Base-by-base conservation (phyloP, 495 filamentous ascomycete species). In the Talaromyces wortmannii region DNA sequence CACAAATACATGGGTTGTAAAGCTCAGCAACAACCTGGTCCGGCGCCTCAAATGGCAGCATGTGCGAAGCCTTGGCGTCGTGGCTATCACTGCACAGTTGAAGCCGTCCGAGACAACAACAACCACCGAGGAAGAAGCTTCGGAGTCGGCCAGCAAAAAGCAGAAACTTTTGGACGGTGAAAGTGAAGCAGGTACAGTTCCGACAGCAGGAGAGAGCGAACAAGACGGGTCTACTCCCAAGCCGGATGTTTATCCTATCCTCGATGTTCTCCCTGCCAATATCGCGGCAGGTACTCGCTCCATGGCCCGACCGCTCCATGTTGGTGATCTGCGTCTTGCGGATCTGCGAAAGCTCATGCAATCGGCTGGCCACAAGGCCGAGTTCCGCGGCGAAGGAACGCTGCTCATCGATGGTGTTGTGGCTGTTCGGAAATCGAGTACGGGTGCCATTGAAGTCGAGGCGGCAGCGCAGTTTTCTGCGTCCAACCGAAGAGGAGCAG, bases 1-100 rank as follows among this genome's bases (percentile, higher is more conserved):
- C 62, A 97, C 92, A 6, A 97, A 97, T 65, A 92, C 94, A 18
- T 99, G 94, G 94, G 85, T 87, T 30, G 87, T 97, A 49, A 96
- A 90, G 63, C 78, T 99, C 31, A 89, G 87, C 54, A 89, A 91
- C 56, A 73, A 79, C 43, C 82, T 99, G 29, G 85, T 94, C 31
- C 86, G 87, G 61, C 82, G 86, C 23, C 74, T 99, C 18, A 90
- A 88, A 64, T 97, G 95, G 94, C 95, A 97, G 76, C 89, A 91
- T 52, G 90, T 97, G 48, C 81, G 86, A 58, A 91, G 86, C 6
- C 74, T 97, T 6, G 90, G 90, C 42, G 89, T 99, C 44, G 92
- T 95, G 30, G 91, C 90, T 6, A 72, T 97, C 42, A 92, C 87
- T 5, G 92, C 89, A 5, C 77, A 83, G 40, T 61, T 89, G 31